Evolutionary conservation across 2,329 filamentous ascomycete genomes (phyloP).

Genomic region (Diaporthe helianthi): DNA sequence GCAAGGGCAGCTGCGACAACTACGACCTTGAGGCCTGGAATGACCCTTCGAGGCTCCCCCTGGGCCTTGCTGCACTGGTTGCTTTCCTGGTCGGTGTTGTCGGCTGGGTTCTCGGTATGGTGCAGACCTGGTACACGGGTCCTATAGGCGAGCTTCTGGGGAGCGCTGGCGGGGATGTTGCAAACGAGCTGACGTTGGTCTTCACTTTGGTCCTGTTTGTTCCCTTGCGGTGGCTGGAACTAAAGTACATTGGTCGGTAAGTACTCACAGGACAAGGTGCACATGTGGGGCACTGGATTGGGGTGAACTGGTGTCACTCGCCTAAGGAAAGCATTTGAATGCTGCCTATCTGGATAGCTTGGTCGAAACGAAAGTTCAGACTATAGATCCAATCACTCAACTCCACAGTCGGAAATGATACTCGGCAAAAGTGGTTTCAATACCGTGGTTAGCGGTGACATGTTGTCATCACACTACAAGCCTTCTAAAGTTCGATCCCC

Average conservation of each 20-base stretch:
- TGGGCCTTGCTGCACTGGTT: slow-evolving; percentile 50
- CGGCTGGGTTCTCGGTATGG: slow-evolving; percentile 65
- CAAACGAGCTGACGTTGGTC: slow-evolving; percentile 58
- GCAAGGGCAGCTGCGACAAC: slow-evolving; percentile 48
- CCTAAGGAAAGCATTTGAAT: not conserved
- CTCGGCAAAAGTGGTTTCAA: not conserved
- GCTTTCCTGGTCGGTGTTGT: slow-evolving; percentile 54
- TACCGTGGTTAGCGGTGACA: not conserved
- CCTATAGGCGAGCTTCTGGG: slow-evolving; percentile 52
- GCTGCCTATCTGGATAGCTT: not conserved
- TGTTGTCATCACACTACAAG: not conserved
- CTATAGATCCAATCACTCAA: not conserved
- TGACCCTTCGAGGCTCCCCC: slow-evolving; percentile 49
- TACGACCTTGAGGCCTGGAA: slow-evolving; percentile 60
- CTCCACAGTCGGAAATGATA: not conserved
- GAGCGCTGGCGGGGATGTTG: slow-evolving; percentile 54
- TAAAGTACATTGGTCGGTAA: slow-evolving; percentile 52
- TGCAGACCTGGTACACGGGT: slow-evolving; percentile 61
- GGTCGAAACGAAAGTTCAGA: not conserved
- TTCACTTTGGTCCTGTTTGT: slow-evolving; percentile 55
- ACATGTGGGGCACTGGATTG: not conserved
- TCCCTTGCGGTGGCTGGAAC: slow-evolving; percentile 56
- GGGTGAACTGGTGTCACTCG: not conserved
- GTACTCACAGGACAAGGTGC: not conserved
- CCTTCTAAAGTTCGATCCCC: not conserved